These are phyloP conservation scores for Catunica adiposa DNA, from an alignment of 2,329 filamentous ascomycete genomes.

Conservation along the genomic window DNA sequence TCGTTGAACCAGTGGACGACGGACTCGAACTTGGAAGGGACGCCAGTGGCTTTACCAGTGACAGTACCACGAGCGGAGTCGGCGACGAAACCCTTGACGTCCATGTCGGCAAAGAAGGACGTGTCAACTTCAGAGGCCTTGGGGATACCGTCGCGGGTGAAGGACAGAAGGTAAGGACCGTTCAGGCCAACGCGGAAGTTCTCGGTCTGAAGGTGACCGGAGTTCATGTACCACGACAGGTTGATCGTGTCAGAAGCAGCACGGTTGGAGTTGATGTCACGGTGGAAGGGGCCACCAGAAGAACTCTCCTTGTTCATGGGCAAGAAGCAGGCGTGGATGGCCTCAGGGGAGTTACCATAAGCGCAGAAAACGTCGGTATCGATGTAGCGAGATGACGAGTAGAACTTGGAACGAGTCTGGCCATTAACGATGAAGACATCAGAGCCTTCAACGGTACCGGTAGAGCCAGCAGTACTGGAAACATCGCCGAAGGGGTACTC, in stretches of 20 bases:
- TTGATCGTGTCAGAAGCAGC: slow-evolving; percentile 35
- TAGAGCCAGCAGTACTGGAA: slow-evolving; percentile 37
- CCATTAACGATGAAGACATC: slow-evolving; percentile 43
- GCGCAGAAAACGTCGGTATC: slow-evolving; percentile 50
- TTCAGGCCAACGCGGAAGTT: slow-evolving; percentile 44
- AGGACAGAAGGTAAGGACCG: slow-evolving; percentile 47
- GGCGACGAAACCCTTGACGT: slow-evolving; percentile 40
- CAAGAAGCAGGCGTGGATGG: slow-evolving; percentile 44
- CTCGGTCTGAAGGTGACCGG: slow-evolving; percentile 46
- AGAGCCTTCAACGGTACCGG: slow-evolving; percentile 38
- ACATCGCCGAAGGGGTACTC: slow-evolving; percentile 37
- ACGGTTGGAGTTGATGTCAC: slow-evolving; percentile 50
- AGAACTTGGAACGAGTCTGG: slow-evolving; percentile 54
- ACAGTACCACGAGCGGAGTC: slow-evolving; percentile 40
- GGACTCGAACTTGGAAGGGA: slow-evolving; percentile 31
- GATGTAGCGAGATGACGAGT: slow-evolving; percentile 52
- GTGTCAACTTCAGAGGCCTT: slow-evolving; percentile 31
- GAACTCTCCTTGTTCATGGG: slow-evolving; percentile 40
- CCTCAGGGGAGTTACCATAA: slow-evolving; percentile 27
- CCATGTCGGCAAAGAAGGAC: slow-evolving; percentile 42
- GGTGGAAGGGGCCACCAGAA: slow-evolving; percentile 50
- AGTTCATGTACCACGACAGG: slow-evolving; percentile 56
- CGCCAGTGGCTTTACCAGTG: slow-evolving; percentile 41
- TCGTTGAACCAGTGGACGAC: slow-evolving; percentile 52
- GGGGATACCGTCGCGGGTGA: slow-evolving; percentile 41